A percentile compares a stretch with the other conserved stretches of the same genome.
These are phyloP conservation scores for Striga asiatica DNA, from an alignment of 257 asterid genomes.

Conservation along the genomic window DNA sequence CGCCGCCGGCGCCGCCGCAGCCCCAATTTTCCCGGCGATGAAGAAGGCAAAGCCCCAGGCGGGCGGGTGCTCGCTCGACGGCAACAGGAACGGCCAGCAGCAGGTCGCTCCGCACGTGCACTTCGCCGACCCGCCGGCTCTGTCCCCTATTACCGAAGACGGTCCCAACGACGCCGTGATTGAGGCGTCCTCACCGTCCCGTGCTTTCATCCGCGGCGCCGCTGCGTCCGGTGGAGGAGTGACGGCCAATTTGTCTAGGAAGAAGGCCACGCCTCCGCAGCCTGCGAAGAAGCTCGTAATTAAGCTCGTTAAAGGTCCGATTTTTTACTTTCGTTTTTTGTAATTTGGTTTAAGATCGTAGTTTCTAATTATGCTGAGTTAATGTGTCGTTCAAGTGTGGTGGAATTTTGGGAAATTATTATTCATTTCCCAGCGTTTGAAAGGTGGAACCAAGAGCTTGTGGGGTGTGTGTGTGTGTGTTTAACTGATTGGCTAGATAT, in stretches of 20 bases:
- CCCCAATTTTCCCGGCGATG: slow-evolving; percentile 22
- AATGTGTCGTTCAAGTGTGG: not conserved
- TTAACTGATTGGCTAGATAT: no score
- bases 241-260: slow-evolving; percentile 47
- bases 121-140: slow-evolving; percentile 18
- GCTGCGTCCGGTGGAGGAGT: slow-evolving; percentile 26
- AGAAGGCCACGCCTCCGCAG: slow-evolving; percentile 53
- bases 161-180: no score
- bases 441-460: no score
- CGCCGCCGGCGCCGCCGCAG: slow-evolving; percentile 7
- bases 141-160: slow-evolving; percentile 36
- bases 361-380: not conserved
- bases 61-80: slow-evolving; percentile 21
- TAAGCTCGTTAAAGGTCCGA: slow-evolving; percentile 50
- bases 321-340: not conserved
- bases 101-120: slow-evolving; percentile 16
- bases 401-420: not conserved
- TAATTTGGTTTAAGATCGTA: no score
- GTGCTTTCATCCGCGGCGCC: slow-evolving; percentile 12
- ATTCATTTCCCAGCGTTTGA: not conserved
- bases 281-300: slow-evolving; percentile 57
- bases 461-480: no score
- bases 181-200: slow-evolving; percentile 21
- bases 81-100: slow-evolving; percentile 21
- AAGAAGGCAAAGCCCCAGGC: slow-evolving; percentile 33